A percentile compares a stretch with the other conserved stretches of the same genome.
Conservation (phyloP, 306 rosid genomes). For the Phaseolus lunatus region DNA sequence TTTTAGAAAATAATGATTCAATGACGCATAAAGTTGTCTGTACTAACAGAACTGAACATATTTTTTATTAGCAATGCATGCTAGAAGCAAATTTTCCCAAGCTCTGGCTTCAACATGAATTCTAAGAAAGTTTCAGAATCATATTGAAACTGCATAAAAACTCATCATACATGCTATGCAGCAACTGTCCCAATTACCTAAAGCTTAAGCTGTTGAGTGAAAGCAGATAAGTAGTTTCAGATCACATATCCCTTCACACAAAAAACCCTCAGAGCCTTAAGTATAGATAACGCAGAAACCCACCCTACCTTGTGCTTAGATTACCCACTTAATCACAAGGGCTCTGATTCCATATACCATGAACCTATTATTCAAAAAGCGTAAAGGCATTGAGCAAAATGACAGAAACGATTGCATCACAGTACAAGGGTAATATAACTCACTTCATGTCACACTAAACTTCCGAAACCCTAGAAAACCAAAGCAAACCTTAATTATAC, state of each 20-base stretch:
- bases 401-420: neutral
- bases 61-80: neutral
- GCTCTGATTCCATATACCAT: constrained; percentile 13
- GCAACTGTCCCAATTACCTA: neutral
- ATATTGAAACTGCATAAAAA: constrained; percentile 4
- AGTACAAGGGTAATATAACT: neutral
- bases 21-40: neutral
- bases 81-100: constrained; percentile 16
- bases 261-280: neutral
- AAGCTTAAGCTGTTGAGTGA: neutral
- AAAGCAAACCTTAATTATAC: constrained; percentile 8
- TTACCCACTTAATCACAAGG: neutral
- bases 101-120: neutral
- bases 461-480: constrained; percentile 8
- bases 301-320: neutral
- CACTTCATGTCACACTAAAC: constrained; percentile 1
- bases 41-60: neutral
- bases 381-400: neutral
- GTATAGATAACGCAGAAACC: neutral
- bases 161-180: neutral
- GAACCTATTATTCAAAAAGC: neutral
- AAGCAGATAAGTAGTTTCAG: neutral
- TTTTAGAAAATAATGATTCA: neutral
- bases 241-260: neutral
- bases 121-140: neutral